phyloP scores from a whole-genome alignment of 148 eudicot species.

The Nyssa sinensis region DNA sequence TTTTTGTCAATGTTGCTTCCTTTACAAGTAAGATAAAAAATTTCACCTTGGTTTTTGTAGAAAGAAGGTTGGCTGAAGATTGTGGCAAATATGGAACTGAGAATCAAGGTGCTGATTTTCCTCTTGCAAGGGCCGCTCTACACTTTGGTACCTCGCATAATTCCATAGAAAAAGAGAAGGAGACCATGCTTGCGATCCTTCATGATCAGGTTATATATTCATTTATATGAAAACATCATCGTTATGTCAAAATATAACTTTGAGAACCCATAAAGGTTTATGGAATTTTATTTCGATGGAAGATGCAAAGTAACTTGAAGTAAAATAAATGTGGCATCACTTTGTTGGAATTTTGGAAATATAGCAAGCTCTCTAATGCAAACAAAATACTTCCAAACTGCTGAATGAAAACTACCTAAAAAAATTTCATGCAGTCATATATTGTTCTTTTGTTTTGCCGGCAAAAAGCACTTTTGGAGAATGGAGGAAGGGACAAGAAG shows the following conservation, averaged over 20 bases:
- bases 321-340: not conserved
- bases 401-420: too few species aligned
- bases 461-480: too few species aligned
- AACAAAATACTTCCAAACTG: not conserved
- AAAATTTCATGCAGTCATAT: too few species aligned
- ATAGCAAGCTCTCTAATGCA: not conserved
- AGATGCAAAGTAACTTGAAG: not conserved
- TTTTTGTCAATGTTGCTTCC: constrained; percentile 3
- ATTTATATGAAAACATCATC: not conserved
- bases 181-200: constrained; percentile 52
- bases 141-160: constrained; percentile 54
- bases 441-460: too few species aligned
- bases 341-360: not conserved
- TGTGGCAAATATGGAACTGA: constrained; percentile 64
- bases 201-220: constrained; percentile 47
- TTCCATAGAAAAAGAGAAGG: constrained; percentile 61
- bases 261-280: too few species aligned
- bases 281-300: not conserved
- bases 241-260: not conserved
- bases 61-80: constrained; percentile 68
- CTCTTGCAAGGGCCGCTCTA: constrained; percentile 59
- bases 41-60: constrained; percentile 35
- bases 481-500: too few species aligned
- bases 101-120: constrained; percentile 44
- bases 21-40: constrained; percentile 1